phyloP scores from a whole-genome alignment of 805 yeast species.

The Yamadazyma scolyti region DNA sequence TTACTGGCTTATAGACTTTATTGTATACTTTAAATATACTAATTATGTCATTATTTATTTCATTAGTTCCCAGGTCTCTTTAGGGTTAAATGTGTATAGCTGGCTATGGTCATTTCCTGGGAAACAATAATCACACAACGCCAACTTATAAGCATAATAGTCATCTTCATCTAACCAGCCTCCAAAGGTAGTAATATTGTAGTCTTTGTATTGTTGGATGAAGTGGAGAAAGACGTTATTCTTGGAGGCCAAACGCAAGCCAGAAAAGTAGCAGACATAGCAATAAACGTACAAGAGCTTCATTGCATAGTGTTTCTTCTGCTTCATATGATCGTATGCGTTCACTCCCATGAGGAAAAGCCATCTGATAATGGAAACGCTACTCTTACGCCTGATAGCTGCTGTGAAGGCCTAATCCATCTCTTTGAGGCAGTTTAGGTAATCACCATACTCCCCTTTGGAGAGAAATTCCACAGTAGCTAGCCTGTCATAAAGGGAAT shows the following conservation, averaged over 20 bases:
- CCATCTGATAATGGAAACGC: constrained; percentile 24
- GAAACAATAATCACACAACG: no score
- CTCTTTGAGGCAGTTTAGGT: constrained; percentile 10
- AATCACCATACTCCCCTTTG: background rate
- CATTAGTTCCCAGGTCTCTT: no score
- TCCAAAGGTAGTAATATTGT: constrained; percentile 8
- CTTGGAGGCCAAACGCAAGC: constrained; percentile 13
- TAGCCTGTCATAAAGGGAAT: background rate
- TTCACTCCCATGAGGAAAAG: constrained; percentile 15
- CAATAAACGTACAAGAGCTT: constrained; percentile 20
- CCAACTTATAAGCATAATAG: no score
- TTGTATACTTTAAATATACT: no score
- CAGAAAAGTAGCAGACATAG: constrained; percentile 15
- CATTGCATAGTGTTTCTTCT: constrained; percentile 18
- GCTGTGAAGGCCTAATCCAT: constrained; percentile 6
- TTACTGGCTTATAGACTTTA: no score
- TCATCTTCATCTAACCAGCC: constrained; percentile 11
- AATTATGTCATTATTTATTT: no score
- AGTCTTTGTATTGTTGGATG: constrained; percentile 14
- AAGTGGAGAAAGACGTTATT: constrained; percentile 21
- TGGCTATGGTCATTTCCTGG: no score
- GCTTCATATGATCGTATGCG: constrained; percentile 14
- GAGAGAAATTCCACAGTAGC: background rate
- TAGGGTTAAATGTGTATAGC: no score
- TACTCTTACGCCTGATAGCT: constrained; percentile 10